Evolutionary conservation across 176 grass and related monocot genomes (phyloP).

Genomic region (Oropetium thomaeum): DNA sequence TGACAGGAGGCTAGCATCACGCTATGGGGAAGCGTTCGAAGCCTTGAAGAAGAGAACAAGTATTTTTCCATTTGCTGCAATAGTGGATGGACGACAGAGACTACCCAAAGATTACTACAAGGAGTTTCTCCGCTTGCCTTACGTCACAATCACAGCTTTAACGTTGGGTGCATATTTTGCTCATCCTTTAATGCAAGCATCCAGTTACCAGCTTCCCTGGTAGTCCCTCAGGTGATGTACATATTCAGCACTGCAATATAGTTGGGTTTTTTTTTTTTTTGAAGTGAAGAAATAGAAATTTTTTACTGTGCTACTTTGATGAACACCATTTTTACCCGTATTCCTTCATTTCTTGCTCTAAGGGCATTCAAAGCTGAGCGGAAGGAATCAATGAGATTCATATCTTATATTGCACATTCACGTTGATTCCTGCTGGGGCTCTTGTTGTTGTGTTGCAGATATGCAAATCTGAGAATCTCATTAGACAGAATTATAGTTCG

Average conservation of each 20-base stretch:
- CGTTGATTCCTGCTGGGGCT: too few relatives aligned
- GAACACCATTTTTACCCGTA: not conserved
- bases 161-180: conserved; percentile 84
- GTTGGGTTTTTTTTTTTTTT: too few relatives aligned
- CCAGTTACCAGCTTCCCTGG: conserved; percentile 91
- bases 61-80: conserved; percentile 75
- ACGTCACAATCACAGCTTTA: conserved; percentile 66
- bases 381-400: too few relatives aligned
- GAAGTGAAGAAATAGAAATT: not conserved
- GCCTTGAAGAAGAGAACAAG: conserved; percentile 81
- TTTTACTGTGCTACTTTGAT: not conserved
- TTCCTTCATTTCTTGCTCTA: too few relatives aligned
- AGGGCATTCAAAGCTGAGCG: too few relatives aligned
- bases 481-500: too few relatives aligned
- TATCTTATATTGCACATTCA: too few relatives aligned
- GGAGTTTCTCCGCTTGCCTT: conserved; percentile 83
- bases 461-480: too few relatives aligned
- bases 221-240: conserved; percentile 39
- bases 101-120: conserved; percentile 82
- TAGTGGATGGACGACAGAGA: conserved; percentile 77
- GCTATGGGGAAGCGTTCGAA: conserved; percentile 74
- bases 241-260: not conserved
- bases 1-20: conserved; percentile 58
- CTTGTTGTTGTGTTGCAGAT: too few relatives aligned
- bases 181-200: conserved; percentile 90